Conservation (phyloP, 805 yeast genomes). For the Starmerella sp. region DNA sequence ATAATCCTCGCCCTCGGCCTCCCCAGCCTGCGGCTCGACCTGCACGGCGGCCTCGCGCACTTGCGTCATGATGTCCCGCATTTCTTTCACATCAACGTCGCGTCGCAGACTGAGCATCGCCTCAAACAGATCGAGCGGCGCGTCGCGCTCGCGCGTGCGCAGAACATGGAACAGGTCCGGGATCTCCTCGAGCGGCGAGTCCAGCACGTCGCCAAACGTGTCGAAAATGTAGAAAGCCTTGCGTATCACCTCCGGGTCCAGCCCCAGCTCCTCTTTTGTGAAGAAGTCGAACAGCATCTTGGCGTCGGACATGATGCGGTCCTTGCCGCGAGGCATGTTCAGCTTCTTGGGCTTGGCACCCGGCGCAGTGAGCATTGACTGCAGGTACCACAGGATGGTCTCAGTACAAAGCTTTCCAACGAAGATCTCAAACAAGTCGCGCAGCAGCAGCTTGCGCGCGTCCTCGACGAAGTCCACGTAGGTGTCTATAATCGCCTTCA, state of each 20-base stretch:
- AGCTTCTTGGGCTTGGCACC: conserved; percentile 28
- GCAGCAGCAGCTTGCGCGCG: conserved; percentile 41
- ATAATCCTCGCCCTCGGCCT: conserved; percentile 15
- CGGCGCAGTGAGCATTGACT: conserved; percentile 36
- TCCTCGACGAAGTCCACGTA: conserved; percentile 65
- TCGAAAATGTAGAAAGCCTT: conserved; percentile 50
- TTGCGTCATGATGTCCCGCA: conserved; percentile 27
- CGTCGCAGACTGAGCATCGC: conserved; percentile 43
- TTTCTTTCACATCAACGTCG: conserved; percentile 28
- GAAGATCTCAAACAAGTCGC: conserved; percentile 44
- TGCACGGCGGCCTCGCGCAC: conserved; percentile 24
- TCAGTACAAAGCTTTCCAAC: conserved; percentile 45
- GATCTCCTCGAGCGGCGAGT: conserved; percentile 38
- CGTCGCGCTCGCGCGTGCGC: conserved; percentile 58
- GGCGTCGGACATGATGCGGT: conserved; percentile 51
- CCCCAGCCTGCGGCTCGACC: conserved; percentile 10
- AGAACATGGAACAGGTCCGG: conserved; percentile 50
- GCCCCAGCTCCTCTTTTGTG: conserved; percentile 31
- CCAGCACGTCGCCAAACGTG: conserved; percentile 46
- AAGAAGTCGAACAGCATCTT: conserved; percentile 45
- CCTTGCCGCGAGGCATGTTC: conserved; percentile 32
- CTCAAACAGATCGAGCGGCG: conserved; percentile 59
- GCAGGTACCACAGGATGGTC: conserved; percentile 39
- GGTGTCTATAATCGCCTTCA: conserved; percentile 57
- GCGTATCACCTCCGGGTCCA: conserved; percentile 32